These are phyloP conservation scores for Seminavis robusta DNA, from an alignment of 108 stramenopile genomes.

Conservation along the genomic window DNA sequence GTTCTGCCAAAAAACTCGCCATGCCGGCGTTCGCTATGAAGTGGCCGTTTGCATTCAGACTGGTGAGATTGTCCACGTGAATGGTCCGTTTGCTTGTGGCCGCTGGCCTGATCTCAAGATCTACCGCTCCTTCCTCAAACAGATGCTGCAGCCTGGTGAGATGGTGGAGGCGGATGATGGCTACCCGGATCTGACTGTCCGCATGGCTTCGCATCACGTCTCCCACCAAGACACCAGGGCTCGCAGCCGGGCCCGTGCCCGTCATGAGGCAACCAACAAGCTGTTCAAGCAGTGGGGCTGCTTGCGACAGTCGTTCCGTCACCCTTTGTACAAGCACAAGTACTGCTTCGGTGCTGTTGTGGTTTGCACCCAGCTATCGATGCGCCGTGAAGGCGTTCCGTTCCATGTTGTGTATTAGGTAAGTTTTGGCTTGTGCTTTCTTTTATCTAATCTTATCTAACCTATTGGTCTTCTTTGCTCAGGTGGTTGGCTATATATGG, in stretches of 20 bases:
- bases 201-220: constrained; percentile 5
- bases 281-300: constrained; percentile 15
- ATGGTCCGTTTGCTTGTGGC: constrained; percentile 18
- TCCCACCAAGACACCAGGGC: neutral
- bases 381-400: too few relatives aligned
- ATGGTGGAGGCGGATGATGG: constrained; percentile 15
- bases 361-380: constrained; percentile 4
- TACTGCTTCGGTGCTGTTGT: neutral
- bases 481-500: too few relatives aligned
- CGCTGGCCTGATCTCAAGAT: constrained; percentile 15
- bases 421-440: too few relatives aligned
- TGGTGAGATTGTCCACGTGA: constrained; percentile 13
- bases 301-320: constrained; percentile 8
- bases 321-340: constrained; percentile 4
- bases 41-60: constrained; percentile 15
- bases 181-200: constrained; percentile 11
- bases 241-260: neutral
- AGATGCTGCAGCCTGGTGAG: constrained; percentile 5
- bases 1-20: constrained; percentile 11
- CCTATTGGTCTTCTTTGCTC: too few relatives aligned
- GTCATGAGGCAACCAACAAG: constrained; percentile 25
- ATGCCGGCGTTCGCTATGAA: constrained; percentile 16
- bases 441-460: too few relatives aligned
- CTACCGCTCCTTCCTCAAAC: neutral
- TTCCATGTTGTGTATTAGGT: too few relatives aligned